Conservation (phyloP, 768 basidiomycete species). For the Lentinula guzmanii region DNA sequence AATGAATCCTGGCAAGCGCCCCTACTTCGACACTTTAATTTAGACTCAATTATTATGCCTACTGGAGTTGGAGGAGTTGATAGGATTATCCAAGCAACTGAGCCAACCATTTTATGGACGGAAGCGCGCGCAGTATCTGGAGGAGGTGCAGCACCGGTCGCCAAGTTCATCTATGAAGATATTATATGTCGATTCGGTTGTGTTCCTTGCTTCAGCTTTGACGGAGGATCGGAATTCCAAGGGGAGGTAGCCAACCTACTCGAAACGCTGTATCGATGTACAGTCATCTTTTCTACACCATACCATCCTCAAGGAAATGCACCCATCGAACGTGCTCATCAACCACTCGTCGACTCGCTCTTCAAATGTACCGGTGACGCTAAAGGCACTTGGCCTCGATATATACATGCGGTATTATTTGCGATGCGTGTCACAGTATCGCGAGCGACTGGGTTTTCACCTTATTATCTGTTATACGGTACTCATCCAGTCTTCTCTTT, state of each 20-base stretch:
- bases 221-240: slow-evolving; percentile 24
- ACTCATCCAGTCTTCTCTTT: slow-evolving; percentile 21
- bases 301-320: slow-evolving; percentile 25
- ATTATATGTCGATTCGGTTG: slow-evolving; percentile 20
- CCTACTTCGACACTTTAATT: slow-evolving; percentile 18
- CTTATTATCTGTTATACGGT: slow-evolving; percentile 26
- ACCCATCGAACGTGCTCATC: slow-evolving; percentile 21
- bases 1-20: slow-evolving; percentile 13
- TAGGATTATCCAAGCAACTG: slow-evolving; percentile 20
- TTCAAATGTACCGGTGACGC: slow-evolving; percentile 14
- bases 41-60: slow-evolving; percentile 25
- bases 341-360: slow-evolving; percentile 16
- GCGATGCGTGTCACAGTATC: slow-evolving; percentile 19
- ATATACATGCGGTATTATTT: slow-evolving; percentile 15
- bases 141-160: slow-evolving; percentile 20
- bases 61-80: slow-evolving; percentile 13
- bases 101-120: slow-evolving; percentile 16
- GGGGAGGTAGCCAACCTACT: slow-evolving; percentile 16
- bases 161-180: not conserved
- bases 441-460: slow-evolving; percentile 22
- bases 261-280: slow-evolving; percentile 16
- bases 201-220: slow-evolving; percentile 15
- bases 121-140: slow-evolving; percentile 13
- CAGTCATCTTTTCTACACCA: slow-evolving; percentile 20
- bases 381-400: slow-evolving; percentile 18